Evolutionary conservation across 116 monocot genomes (phyloP).

Genomic region (Trichopus zeylanicus): DNA sequence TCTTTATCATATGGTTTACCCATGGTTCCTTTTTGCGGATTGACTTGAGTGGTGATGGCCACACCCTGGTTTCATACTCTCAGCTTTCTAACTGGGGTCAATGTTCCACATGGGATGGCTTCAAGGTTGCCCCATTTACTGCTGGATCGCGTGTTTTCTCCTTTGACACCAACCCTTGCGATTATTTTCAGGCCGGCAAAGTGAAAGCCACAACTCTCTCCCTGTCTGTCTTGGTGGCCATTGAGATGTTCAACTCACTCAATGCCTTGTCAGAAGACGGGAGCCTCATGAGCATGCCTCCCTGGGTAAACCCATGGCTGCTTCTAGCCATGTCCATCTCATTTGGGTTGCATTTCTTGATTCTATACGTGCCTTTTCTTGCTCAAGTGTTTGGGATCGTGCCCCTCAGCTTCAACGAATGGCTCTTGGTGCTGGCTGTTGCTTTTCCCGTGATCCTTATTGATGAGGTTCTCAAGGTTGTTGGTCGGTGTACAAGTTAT

Average conservation of each 20-base stretch:
- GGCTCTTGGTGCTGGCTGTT: conserved; percentile 84
- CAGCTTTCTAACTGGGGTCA: conserved; percentile 88
- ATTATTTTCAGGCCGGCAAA: conserved; percentile 81
- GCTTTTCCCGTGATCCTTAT: conserved; percentile 82
- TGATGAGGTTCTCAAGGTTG: conserved; percentile 84
- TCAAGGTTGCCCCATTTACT: conserved; percentile 64
- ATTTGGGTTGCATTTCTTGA: conserved; percentile 81
- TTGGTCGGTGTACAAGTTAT: conserved; percentile 49
- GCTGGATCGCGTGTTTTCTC: conserved; percentile 53
- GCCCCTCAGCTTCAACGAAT: conserved; percentile 84
- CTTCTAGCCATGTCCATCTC: conserved; percentile 90
- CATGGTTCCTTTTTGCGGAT: conserved; percentile 88
- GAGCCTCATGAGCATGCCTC: conserved; percentile 86
- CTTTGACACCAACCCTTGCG: conserved; percentile 67
- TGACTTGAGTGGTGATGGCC: conserved; percentile 72
- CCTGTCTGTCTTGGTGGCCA: conserved; percentile 87
- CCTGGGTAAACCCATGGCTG: conserved; percentile 96
- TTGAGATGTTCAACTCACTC: conserved; percentile 97
- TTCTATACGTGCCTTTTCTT: conserved; percentile 87
- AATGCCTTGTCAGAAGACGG: conserved; percentile 91
- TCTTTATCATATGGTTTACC: conserved; percentile 95
- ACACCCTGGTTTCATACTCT: conserved; percentile 80
- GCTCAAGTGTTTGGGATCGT: conserved; percentile 94
- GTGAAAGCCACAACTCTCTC: conserved; percentile 90
- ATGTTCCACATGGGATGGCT: conserved; percentile 69